A percentile compares a stretch with the other conserved stretches of the same genome.
These are phyloP conservation scores for Lactifluus volemus DNA, from an alignment of 768 basidiomycete species.

Conservation along the genomic window DNA sequence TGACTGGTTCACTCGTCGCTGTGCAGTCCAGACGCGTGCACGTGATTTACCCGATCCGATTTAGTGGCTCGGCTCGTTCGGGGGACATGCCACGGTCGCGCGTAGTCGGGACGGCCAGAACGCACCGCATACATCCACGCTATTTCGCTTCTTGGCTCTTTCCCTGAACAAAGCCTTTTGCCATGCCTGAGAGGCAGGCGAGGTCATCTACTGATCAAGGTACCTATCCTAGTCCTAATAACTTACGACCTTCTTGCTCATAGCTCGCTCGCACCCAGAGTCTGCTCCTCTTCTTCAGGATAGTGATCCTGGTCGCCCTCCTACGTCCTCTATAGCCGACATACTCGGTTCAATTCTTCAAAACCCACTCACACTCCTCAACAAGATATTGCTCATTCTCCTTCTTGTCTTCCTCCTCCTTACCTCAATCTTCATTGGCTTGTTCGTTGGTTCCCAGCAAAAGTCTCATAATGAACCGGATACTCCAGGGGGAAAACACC, in stretches of 20 bases:
- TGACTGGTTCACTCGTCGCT: too few relatives aligned
- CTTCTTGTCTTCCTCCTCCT: slow-evolving; percentile 72
- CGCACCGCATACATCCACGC: background rate
- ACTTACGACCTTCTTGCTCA: background rate
- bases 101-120: background rate
- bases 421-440: slow-evolving; percentile 81
- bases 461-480: slow-evolving; percentile 47
- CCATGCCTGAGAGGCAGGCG: slow-evolving; percentile 20
- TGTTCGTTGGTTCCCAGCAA: slow-evolving; percentile 86
- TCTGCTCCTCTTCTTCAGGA: slow-evolving; percentile 54
- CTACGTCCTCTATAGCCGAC: slow-evolving; percentile 33
- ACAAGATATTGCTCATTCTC: slow-evolving; percentile 71
- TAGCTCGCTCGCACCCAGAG: slow-evolving; percentile 33
- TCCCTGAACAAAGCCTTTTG: background rate
- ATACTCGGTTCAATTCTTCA: slow-evolving; percentile 50
- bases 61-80: background rate
- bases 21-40: background rate
- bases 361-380: slow-evolving; percentile 75
- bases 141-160: background rate
- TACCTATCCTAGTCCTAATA: background rate
- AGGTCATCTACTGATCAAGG: slow-evolving; percentile 19
- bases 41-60: background rate
- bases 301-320: slow-evolving; percentile 27
- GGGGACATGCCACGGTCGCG: background rate
- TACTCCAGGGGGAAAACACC: slow-evolving; percentile 31